Evolutionary conservation across 805 yeast species (phyloP).

Genomic region (Candida saitoana): DNA sequence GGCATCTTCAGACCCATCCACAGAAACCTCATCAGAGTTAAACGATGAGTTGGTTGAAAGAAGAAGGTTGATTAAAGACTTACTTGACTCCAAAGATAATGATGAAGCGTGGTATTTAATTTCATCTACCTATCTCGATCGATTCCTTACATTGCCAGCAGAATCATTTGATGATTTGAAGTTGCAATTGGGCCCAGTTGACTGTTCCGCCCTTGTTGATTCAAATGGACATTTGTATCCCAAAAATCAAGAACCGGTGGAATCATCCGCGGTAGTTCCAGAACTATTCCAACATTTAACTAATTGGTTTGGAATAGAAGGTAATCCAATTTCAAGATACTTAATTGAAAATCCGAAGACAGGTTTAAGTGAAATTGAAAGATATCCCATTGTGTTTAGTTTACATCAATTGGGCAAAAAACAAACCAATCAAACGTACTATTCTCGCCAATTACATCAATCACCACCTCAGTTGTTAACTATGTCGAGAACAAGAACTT

Average conservation of each 20-base stretch:
- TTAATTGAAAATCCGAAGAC: slow-evolving; percentile 21
- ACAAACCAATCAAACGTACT: slow-evolving; percentile 2
- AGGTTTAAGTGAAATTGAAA: slow-evolving; percentile 29
- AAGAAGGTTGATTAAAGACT: slow-evolving; percentile 17
- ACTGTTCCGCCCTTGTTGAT: slow-evolving; percentile 43
- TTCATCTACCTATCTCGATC: slow-evolving; percentile 42
- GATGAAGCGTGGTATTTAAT: slow-evolving; percentile 51
- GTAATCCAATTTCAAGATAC: slow-evolving; percentile 31
- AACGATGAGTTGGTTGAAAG: slow-evolving; percentile 11
- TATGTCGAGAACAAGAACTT: slow-evolving; percentile 32
- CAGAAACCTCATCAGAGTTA: neutral
- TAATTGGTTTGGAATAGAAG: slow-evolving; percentile 53
- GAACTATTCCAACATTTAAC: slow-evolving; percentile 41
- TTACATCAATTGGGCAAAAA: slow-evolving; percentile 29
- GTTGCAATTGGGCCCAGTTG: slow-evolving; percentile 42
- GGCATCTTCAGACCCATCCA: neutral
- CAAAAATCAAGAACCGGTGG: slow-evolving; percentile 14
- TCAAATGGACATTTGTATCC: slow-evolving; percentile 40
- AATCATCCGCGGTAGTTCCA: slow-evolving; percentile 32
- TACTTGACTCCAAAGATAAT: slow-evolving; percentile 11
- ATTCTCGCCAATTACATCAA: neutral
- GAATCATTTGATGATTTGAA: slow-evolving; percentile 24
- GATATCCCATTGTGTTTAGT: slow-evolving; percentile 33
- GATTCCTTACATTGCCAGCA: slow-evolving; percentile 32
- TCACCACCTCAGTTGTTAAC: slow-evolving; percentile 12